Conservation (phyloP, 2,329 filamentous ascomycete genomes). For the Neofusicoccum sp. region DNA sequence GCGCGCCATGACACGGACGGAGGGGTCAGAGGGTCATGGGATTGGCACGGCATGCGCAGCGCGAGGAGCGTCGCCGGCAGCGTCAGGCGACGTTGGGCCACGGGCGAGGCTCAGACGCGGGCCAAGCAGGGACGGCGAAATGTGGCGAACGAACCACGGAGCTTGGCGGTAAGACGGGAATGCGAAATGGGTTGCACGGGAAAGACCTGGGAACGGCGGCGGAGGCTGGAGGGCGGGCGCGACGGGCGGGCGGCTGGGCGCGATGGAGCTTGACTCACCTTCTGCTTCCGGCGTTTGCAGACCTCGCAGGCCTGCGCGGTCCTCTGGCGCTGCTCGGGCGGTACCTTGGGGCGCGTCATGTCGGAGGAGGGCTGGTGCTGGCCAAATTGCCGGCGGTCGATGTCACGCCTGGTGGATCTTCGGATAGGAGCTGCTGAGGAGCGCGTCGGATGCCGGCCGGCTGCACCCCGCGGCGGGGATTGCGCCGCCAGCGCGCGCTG, state of each 20-base stretch:
- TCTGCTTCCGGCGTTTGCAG: constrained; percentile 67
- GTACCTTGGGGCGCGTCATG: constrained; percentile 57
- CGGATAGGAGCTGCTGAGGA: constrained; percentile 8
- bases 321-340: constrained; percentile 60
- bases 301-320: constrained; percentile 63
- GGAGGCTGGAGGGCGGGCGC: background rate
- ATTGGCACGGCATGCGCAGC: background rate
- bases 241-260: background rate
- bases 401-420: constrained; percentile 12
- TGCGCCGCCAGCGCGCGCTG: background rate
- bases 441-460: constrained; percentile 9
- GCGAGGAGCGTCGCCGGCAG: background rate
- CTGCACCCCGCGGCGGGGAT: constrained; percentile 7
- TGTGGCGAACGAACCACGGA: background rate
- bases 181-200: background rate
- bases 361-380: constrained; percentile 6
- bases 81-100: background rate
- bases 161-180: constrained; percentile 4
- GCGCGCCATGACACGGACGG: background rate
- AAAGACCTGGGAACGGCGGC: background rate
- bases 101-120: background rate
- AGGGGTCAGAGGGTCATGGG: background rate
- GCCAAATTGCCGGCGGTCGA: constrained; percentile 9
- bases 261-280: constrained; percentile 43
- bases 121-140: background rate